Base-by-base conservation (phyloP, 192 early-diverging fungal species). In the Backusella parvicylindrica region DNA sequence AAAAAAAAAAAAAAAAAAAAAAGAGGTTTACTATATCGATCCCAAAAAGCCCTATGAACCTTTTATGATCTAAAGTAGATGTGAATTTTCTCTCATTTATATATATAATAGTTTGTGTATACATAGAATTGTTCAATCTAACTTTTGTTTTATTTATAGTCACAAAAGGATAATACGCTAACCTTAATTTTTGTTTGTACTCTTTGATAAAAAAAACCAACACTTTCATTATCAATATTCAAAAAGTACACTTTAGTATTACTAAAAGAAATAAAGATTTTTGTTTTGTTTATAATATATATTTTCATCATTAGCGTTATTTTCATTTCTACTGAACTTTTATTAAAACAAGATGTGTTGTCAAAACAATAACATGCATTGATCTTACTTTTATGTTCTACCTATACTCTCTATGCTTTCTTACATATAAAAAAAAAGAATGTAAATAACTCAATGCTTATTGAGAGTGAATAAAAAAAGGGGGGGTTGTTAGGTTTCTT, bases 111-210 rank as follows among this genome's bases (percentile, higher is more conserved):
- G 8, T 12, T 13, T 26, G 21, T 21, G 8, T 47, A 60, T 38
- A 9, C 37, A 38, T 38, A 38, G 53, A 60, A 60, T 26, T n/a
- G 53, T 60, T 56, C 53, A 56, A 11, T 56, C 53, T 56, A 56
- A n/a, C 53, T 56, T 28, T 30, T 60, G 23, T 60, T 47, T 60
- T 60, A 23, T 60, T 60, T 60, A 23, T 60, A 28, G 26, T 60
- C 53, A 60, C 53, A 53, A 53, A 53, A n/a, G 50, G 50, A 53
- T 53, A 53, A 53, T 53, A 53, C 50, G 50, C 50, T 53, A 53
- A 53, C 53, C 53, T 60, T 60, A 26, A 60, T 43, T 43, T 43
- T 43, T 15, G 8, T 60, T 60, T 60, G 26, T 13, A 60, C 53
- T 28, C 53, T 23, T 60, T 26, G 28, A 28, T 60, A 60, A 56